phyloP scores from a whole-genome alignment of 2,329 filamentous ascomycete genomes.

The Tolypocladium sp. region DNA sequence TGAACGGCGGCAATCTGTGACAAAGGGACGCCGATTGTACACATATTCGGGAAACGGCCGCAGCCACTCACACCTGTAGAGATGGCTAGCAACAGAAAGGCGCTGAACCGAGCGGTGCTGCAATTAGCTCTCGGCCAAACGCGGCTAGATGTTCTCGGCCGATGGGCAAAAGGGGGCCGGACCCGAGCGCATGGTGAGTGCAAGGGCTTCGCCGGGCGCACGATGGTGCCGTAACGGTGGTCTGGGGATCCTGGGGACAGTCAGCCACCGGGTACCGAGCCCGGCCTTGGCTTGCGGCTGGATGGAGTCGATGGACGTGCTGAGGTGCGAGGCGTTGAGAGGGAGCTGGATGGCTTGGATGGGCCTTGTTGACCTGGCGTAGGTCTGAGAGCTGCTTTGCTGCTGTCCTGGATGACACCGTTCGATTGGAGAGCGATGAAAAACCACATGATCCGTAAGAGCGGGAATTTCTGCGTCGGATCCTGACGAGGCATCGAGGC shows the following conservation, averaged over 20 bases:
- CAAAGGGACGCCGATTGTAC: background rate
- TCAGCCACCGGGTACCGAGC: background rate
- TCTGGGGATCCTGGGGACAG: background rate
- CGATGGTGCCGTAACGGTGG: background rate
- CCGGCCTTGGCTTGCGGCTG: background rate
- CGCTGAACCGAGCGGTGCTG: background rate
- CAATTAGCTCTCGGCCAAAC: background rate
- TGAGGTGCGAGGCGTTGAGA: no score
- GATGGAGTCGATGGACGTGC: no score
- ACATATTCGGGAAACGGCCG: background rate
- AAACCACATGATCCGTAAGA: background rate
- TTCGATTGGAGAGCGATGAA: background rate
- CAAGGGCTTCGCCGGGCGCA: background rate
- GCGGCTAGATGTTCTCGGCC: background rate
- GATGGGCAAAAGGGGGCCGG: background rate
- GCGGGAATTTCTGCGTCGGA: background rate
- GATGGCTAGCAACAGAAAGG: no score
- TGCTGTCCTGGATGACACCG: background rate
- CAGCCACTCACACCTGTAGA: background rate
- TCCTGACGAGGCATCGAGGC: background rate
- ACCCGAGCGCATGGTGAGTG: background rate
- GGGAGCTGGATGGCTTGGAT: background rate
- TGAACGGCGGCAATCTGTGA: background rate
- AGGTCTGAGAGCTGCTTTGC: background rate
- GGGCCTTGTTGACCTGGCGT: no score